A percentile compares a stretch with the other conserved stretches of the same genome.
phyloP scores from a whole-genome alignment of 2,329 filamentous ascomycete genomes.

The Fusarium veterinarium region DNA sequence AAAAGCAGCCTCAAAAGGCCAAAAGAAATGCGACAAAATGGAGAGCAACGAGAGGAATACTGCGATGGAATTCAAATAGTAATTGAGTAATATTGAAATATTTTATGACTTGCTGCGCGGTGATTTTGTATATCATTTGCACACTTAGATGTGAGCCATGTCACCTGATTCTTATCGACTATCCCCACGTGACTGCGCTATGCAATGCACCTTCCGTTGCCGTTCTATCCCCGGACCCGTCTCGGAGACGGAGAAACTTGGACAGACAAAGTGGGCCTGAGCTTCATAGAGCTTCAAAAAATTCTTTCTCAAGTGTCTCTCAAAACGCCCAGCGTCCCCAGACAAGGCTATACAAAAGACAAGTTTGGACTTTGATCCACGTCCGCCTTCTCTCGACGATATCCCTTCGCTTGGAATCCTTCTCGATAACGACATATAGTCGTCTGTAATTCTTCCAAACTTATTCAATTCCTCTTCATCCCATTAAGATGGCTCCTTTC shows the following conservation, averaged over 20 bases:
- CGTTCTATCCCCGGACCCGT: conserved; percentile 26
- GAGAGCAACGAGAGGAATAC: background rate
- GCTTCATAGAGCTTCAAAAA: conserved; percentile 54
- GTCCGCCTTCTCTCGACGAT: conserved; percentile 42
- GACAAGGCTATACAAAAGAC: conserved; percentile 47
- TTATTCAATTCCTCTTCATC: conserved; percentile 41
- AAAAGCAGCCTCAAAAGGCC: conserved; percentile 10
- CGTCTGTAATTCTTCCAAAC: conserved; percentile 34
- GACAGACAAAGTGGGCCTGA: conserved; percentile 38
- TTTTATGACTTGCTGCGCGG: background rate
- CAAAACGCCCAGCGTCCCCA: conserved; percentile 42
- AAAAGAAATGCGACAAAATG: conserved; percentile 22
- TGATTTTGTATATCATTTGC: background rate
- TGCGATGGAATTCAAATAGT: fast-evolving
- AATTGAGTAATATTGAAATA: background rate
- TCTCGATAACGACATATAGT: conserved; percentile 33
- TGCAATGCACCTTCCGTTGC: background rate
- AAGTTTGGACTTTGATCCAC: conserved; percentile 48
- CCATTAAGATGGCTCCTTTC: conserved; percentile 50
- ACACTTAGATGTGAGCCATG: conserved; percentile 1
- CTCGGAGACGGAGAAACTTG: conserved; percentile 44
- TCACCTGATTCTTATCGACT: conserved; percentile 40
- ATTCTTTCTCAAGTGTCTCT: conserved; percentile 48
- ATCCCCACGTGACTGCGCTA: conserved; percentile 36
- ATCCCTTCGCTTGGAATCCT: conserved; percentile 29